Percentiles rank a stretch among this genome's conserved stretches.
Evolutionary conservation across 495 filamentous ascomycete genomes (phyloP).

Genomic region (Neurospora sp.): DNA sequence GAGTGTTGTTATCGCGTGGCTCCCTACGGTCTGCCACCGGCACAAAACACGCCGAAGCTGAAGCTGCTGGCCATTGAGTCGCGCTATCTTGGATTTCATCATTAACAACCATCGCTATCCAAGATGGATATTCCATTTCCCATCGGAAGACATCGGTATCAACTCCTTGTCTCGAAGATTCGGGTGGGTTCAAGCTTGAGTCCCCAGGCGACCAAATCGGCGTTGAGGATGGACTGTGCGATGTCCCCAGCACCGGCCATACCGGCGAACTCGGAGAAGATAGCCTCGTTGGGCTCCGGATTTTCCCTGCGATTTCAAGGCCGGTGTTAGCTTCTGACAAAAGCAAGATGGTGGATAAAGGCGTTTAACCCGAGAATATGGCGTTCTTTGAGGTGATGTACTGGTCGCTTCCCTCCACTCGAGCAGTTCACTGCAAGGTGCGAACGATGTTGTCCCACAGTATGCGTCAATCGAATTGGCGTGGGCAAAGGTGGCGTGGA

Average conservation of each 20-base stretch:
- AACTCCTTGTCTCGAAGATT: no score
- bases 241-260: neutral
- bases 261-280: neutral
- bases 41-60: no score
- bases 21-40: neutral
- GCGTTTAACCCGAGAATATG: constrained; percentile 40
- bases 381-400: constrained; percentile 26
- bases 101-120: no score
- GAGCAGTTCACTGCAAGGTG: constrained; percentile 54
- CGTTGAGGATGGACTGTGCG: neutral
- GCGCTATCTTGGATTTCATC: no score
- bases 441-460: constrained; percentile 48
- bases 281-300: neutral
- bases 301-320: neutral
- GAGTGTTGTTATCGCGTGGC: neutral
- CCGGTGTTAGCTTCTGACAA: neutral
- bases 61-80: no score
- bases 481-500: no score
- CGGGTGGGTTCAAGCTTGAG: neutral
- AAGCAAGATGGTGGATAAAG: neutral
- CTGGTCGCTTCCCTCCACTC: constrained; percentile 44
- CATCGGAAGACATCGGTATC: no score
- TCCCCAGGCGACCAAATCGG: neutral
- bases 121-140: no score
- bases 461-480: no score